Conservation (phyloP, 176 grass and related monocot species). For the Aechmea fasciata region DNA sequence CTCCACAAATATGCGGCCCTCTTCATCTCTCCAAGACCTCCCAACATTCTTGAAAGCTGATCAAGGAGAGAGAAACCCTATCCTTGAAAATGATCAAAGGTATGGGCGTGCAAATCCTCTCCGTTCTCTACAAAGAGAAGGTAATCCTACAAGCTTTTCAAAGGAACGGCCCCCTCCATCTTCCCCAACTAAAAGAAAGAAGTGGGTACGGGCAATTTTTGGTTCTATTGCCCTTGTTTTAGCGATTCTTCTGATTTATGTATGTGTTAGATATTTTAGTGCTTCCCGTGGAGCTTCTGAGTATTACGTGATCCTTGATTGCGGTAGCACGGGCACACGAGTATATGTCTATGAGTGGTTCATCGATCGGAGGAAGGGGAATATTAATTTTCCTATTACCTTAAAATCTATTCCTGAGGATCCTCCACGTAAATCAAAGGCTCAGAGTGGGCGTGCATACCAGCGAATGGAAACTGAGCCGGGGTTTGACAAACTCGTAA, state of each 20-base stretch:
- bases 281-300: constrained; percentile 58
- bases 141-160: constrained; percentile 57
- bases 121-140: constrained; percentile 59
- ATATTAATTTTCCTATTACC: constrained; percentile 52
- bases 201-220: constrained; percentile 39
- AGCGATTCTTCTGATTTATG: constrained; percentile 45
- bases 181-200: constrained; percentile 76
- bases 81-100: constrained; percentile 40
- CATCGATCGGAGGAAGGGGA: constrained; percentile 48
- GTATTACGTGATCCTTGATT: constrained; percentile 97
- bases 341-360: constrained; percentile 92
- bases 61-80: constrained; percentile 42
- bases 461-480: constrained; percentile 96
- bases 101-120: constrained; percentile 50
- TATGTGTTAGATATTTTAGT: constrained; percentile 60
- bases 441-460: constrained; percentile 71
- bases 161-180: constrained; percentile 77
- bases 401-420: constrained; percentile 66
- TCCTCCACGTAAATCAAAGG: constrained; percentile 53
- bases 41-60: constrained; percentile 59
- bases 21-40: constrained; percentile 80
- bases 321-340: constrained; percentile 90
- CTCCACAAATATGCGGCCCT: constrained; percentile 54
- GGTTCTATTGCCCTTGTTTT: constrained; percentile 37
- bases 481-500: constrained; percentile 87